Evolutionary conservation across 768 basidiomycete species (phyloP).

Genomic region (Collybia mongolica): DNA sequence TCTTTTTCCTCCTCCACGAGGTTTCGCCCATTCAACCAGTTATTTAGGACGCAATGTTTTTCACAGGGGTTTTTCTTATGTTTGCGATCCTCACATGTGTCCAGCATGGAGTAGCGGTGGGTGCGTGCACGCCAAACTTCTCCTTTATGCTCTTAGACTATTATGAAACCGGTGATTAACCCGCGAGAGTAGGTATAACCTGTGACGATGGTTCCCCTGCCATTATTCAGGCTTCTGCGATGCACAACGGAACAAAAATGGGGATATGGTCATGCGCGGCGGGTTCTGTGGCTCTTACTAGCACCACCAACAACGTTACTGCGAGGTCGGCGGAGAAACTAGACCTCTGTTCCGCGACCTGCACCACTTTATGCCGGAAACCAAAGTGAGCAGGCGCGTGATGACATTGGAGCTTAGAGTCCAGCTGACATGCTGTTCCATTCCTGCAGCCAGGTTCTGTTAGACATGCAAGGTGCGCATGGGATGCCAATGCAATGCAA

Average conservation of each 20-base stretch:
- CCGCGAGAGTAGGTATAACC: not conserved
- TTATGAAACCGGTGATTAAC: constrained; percentile 2
- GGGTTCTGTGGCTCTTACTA: not conserved
- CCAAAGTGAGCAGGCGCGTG: not conserved
- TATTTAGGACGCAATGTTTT: not conserved
- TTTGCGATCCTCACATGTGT: not conserved
- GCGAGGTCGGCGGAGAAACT: not conserved
- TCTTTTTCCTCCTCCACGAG: not conserved
- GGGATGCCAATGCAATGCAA: too few relatives aligned
- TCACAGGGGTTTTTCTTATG: not conserved
- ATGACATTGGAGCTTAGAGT: not conserved
- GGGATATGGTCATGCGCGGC: not conserved
- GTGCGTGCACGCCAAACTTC: not conserved
- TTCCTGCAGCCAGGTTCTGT: too few relatives aligned
- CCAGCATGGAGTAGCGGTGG: not conserved
- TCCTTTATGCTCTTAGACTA: not conserved
- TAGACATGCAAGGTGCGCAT: too few relatives aligned
- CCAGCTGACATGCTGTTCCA: too few relatives aligned
- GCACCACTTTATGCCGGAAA: not conserved
- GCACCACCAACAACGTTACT: not conserved
- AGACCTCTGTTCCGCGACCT: not conserved
- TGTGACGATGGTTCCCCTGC: constrained; percentile 2
- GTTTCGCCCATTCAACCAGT: not conserved
- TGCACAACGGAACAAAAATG: not conserved
- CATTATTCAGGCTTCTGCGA: not conserved